These are phyloP conservation scores for Gynochthodes officinalis DNA, from an alignment of 257 asterid genomes.

Conservation along the genomic window DNA sequence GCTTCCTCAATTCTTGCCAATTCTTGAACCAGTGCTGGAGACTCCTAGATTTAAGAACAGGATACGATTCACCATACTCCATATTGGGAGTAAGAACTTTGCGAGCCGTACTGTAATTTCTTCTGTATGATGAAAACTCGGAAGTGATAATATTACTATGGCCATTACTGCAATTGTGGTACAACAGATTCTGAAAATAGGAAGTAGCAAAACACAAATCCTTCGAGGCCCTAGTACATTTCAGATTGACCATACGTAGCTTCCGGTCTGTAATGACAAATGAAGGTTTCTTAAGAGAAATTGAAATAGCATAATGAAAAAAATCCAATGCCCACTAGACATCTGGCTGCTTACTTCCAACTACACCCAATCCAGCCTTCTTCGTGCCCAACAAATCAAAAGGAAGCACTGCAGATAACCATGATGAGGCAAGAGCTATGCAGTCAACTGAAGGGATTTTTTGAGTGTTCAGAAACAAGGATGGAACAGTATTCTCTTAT, in stretches of 20 bases:
- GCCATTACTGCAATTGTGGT: constrained; percentile 22
- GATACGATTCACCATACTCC: constrained; percentile 23
- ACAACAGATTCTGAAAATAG: constrained; percentile 23
- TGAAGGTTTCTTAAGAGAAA: neutral
- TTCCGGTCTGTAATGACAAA: neutral
- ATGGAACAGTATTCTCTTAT: neutral
- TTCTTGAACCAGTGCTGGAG: constrained; percentile 82
- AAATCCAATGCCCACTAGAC: too few species aligned
- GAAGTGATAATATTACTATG: constrained; percentile 19
- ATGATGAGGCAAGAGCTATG: neutral
- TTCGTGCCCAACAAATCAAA: neutral
- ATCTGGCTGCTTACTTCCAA: neutral
- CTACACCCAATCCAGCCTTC: neutral
- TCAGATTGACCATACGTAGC: neutral
- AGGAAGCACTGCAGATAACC: neutral
- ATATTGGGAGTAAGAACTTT: constrained; percentile 17
- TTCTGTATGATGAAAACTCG: constrained; percentile 19
- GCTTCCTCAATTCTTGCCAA: constrained; percentile 75
- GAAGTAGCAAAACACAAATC: constrained; percentile 30
- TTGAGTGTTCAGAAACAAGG: neutral
- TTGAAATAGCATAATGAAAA: neutral
- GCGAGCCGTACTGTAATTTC: constrained; percentile 26
- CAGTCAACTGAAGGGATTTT: neutral
- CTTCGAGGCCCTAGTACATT: constrained; percentile 35
- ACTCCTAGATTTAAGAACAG: constrained; percentile 33